phyloP scores from a whole-genome alignment of 148 eudicot genomes.

The Rhododendron ovatum region DNA sequence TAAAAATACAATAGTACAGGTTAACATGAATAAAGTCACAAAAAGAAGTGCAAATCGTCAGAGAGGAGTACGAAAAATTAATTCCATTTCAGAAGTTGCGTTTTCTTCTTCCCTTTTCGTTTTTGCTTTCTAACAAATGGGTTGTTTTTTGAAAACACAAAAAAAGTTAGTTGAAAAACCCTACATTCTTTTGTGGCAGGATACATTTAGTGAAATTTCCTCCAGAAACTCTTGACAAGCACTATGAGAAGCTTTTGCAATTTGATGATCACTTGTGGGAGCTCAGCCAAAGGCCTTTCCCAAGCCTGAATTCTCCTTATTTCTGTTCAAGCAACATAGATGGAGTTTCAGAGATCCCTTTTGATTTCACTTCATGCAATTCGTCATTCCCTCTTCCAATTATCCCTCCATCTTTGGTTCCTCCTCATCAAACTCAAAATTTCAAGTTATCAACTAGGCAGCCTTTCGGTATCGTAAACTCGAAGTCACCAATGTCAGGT shows the following conservation, averaged over 20 bases:
- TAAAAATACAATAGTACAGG: neutral
- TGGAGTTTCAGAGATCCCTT: neutral
- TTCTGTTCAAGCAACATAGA: slow-evolving; percentile 4
- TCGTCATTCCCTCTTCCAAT: neutral
- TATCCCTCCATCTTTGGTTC: neutral
- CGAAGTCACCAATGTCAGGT: neutral
- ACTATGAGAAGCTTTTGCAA: slow-evolving; percentile 30
- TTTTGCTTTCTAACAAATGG: neutral
- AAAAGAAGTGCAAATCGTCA: neutral
- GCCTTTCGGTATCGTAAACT: neutral
- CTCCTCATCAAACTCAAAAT: neutral
- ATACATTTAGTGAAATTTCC: slow-evolving; percentile 25
- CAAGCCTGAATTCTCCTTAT: neutral
- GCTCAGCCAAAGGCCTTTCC: slow-evolving; percentile 17
- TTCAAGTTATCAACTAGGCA: neutral
- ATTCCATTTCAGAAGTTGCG: neutral
- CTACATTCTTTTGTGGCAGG: slow-evolving; percentile 8
- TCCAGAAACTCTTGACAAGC: slow-evolving; percentile 25
- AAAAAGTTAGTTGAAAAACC: neutral
- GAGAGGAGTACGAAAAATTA: neutral
- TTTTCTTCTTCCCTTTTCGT: too few relatives aligned
- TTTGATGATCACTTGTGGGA: slow-evolving; percentile 16
- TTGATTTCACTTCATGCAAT: neutral
- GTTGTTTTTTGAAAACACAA: neutral
- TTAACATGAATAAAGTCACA: neutral